Evolutionary conservation across 2,329 filamentous ascomycete species (phyloP).

Genomic region (Dothideomycetes sp.): DNA sequence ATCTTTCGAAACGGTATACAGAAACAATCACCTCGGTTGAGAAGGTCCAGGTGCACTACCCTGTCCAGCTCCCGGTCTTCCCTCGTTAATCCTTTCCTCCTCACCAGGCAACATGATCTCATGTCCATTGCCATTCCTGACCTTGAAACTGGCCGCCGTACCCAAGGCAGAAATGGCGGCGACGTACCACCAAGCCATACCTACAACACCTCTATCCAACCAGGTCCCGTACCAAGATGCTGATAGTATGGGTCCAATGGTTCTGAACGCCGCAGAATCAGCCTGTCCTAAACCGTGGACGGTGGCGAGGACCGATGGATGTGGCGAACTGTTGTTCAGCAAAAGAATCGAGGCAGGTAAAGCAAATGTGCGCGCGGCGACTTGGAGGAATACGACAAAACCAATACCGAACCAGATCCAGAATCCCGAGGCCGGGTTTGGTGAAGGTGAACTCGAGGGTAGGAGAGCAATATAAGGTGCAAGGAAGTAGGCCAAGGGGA

Average conservation of each 20-base stretch:
- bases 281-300: conserved; percentile 52
- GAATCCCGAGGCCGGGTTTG: conserved; percentile 44
- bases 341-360: conserved; percentile 49
- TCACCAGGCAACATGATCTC: conserved; percentile 48
- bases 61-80: too few species aligned
- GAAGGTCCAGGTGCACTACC: too few species aligned
- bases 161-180: conserved; percentile 47
- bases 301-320: conserved; percentile 47
- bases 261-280: conserved; percentile 45
- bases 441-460: conserved; percentile 42
- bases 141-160: conserved; percentile 49
- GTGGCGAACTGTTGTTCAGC: conserved; percentile 50
- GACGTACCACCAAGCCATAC: conserved; percentile 49
- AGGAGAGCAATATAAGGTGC: conserved; percentile 64
- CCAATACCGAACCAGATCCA: conserved; percentile 58
- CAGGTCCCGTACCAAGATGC: conserved; percentile 48
- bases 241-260: conserved; percentile 46
- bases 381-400: conserved; percentile 57
- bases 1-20: too few species aligned
- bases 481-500: conserved; percentile 60
- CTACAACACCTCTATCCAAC: conserved; percentile 45
- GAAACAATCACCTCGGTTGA: too few species aligned
- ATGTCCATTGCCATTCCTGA: conserved; percentile 57
- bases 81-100: conserved; percentile 20
- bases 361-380: conserved; percentile 62